Conservation (phyloP, 73 alveolate genomes). For the Paramecium sonneborni region DNA sequence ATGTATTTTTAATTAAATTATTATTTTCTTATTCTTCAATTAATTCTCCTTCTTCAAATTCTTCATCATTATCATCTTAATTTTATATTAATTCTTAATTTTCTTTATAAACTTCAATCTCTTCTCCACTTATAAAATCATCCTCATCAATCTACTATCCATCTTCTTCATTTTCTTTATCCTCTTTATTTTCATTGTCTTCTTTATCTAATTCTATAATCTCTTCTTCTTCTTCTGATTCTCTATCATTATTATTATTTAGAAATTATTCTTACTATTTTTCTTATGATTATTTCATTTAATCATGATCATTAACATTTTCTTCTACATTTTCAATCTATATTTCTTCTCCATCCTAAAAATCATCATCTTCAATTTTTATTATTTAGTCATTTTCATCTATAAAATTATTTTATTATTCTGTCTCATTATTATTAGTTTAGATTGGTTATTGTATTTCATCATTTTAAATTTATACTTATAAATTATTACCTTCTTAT, state of each 20-base stretch:
- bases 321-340: neutral
- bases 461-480: neutral
- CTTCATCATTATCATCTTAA: conserved; percentile 23
- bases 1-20: neutral
- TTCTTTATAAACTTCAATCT: neutral
- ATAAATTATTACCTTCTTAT: neutral
- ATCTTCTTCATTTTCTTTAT: neutral
- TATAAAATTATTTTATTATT: neutral
- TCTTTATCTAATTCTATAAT: neutral
- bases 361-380: neutral
- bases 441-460: neutral
- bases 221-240: conserved; percentile 6
- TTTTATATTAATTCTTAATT: neutral
- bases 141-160: neutral
- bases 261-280: neutral
- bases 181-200: neutral
- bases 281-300: neutral
- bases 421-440: neutral
- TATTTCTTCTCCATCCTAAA: conserved; percentile 24
- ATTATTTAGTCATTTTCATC: neutral
- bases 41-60: conserved; percentile 51
- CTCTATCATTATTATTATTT: neutral
- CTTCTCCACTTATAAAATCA: conserved; percentile 13
- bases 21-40: neutral
- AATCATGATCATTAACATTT: neutral